These are phyloP conservation scores for Claviceps sp. DNA, from an alignment of 2,329 filamentous ascomycete species.

Conservation along the genomic window DNA sequence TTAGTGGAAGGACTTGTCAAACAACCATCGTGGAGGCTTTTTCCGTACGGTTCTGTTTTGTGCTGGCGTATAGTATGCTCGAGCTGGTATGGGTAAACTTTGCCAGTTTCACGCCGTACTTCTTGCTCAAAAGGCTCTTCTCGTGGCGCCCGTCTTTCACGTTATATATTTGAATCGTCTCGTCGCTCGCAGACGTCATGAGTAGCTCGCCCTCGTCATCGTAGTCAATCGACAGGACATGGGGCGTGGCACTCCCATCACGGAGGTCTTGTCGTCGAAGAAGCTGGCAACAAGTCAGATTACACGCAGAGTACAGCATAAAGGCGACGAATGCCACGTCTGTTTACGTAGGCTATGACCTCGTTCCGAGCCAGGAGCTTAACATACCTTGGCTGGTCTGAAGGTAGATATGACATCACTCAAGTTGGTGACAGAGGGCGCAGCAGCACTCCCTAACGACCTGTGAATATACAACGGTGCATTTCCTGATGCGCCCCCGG, in stretches of 20 bases:
- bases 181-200: slow-evolving; percentile 84
- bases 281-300: slow-evolving; percentile 21
- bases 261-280: slow-evolving; percentile 46
- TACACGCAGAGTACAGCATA: background rate
- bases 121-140: slow-evolving; percentile 85
- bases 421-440: slow-evolving; percentile 48
- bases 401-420: slow-evolving; percentile 66
- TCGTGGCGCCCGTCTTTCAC: slow-evolving; percentile 80
- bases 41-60: slow-evolving; percentile 68
- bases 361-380: background rate
- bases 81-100: slow-evolving; percentile 87
- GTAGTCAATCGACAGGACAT: slow-evolving; percentile 86
- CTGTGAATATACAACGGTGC: slow-evolving; percentile 38
- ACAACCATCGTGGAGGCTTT: background rate
- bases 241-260: slow-evolving; percentile 38
- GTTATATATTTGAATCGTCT: slow-evolving; percentile 91
- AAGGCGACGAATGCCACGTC: background rate
- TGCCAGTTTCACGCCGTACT: slow-evolving; percentile 89
- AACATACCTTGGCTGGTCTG: slow-evolving; percentile 61
- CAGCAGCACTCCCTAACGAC: slow-evolving; percentile 22
- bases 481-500: slow-evolving; percentile 26
- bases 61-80: slow-evolving; percentile 89
- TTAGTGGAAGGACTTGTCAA: slow-evolving; percentile 2
- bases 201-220: slow-evolving; percentile 89
- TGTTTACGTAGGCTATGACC: background rate